Conservation (phyloP, 202 grass and related monocot species). For the Dendrocalamus latiflorus region DNA sequence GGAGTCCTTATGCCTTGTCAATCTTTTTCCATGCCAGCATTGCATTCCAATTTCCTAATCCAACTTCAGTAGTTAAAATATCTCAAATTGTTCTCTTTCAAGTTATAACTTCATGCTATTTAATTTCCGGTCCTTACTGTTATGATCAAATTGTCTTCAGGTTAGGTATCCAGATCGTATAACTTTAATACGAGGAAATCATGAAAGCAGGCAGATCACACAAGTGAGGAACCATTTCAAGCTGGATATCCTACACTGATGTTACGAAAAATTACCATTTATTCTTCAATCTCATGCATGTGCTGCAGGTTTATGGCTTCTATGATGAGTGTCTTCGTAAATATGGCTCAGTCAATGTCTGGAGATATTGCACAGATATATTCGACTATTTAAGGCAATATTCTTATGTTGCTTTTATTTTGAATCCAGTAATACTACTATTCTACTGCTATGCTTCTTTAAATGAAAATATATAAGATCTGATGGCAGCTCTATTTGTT, state of each 20-base stretch:
- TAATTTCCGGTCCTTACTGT: not conserved
- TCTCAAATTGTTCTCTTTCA: not conserved
- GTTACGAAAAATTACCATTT: not conserved
- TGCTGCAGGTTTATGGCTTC: constrained; percentile 87
- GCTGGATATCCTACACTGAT: not conserved
- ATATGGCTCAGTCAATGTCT: constrained; percentile 97
- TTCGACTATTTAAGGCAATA: constrained; percentile 91
- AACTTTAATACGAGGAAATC: constrained; percentile 97
- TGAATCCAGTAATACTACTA: not conserved
- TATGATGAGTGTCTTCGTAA: constrained; percentile 98
- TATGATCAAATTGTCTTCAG: constrained; percentile 39
- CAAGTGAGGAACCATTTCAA: constrained; percentile 53
- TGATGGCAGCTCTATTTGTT: constrained; percentile 8
- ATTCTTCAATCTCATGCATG: constrained; percentile 11
- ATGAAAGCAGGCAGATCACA: constrained; percentile 97
- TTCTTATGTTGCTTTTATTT: constrained; percentile 17
- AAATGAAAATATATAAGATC: constrained; percentile 9
- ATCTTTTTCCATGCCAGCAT: not conserved
- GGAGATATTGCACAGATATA: constrained; percentile 99
- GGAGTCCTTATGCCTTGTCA: not conserved
- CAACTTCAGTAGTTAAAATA: not conserved
- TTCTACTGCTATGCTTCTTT: not conserved
- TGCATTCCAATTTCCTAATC: not conserved
- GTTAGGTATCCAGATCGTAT: constrained; percentile 98
- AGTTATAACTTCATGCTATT: not conserved